Evolutionary conservation across 495 filamentous ascomycete species (phyloP).

Genomic region (Clohesyomyces aquaticus): DNA sequence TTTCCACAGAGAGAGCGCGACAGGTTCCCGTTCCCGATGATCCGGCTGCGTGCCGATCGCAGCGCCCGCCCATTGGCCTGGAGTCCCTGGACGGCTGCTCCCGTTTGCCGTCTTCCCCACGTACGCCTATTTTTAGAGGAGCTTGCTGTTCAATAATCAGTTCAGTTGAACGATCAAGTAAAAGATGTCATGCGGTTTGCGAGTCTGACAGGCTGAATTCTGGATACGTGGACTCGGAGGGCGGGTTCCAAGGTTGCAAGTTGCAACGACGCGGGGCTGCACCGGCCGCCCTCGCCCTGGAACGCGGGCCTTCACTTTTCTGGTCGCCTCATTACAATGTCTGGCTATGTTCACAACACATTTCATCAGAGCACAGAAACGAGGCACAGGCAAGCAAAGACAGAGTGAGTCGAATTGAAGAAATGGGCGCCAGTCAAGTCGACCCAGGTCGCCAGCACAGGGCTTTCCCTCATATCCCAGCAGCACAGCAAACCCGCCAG

Average conservation of each 20-base stretch:
- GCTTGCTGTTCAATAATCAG: background rate
- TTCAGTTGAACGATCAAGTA: too few species aligned
- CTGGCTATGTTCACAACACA: background rate
- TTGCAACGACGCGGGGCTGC: too few species aligned
- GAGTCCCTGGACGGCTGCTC: background rate
- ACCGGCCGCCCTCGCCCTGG: too few species aligned
- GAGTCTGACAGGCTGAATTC: too few species aligned
- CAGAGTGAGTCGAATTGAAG: conserved; percentile 18
- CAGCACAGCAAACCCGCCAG: conserved; percentile 16
- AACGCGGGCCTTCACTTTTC: too few species aligned
- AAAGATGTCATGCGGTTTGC: too few species aligned
- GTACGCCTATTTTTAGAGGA: background rate
- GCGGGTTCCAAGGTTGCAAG: too few species aligned
- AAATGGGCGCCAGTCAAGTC: conserved; percentile 61
- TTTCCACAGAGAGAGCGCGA: background rate
- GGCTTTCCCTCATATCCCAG: conserved; percentile 81
- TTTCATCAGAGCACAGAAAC: too few species aligned
- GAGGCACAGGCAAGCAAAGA: too few species aligned
- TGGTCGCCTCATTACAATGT: too few species aligned
- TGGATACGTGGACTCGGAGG: too few species aligned
- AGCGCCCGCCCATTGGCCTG: background rate
- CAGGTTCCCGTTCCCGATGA: background rate
- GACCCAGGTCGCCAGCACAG: conserved; percentile 71
- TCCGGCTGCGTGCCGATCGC: background rate
- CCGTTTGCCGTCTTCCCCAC: background rate